Percentiles rank a stretch among this genome's conserved stretches.
Evolutionary conservation across 2,329 filamentous ascomycete species (phyloP).

Genomic region (Bipolaris zeicola): DNA sequence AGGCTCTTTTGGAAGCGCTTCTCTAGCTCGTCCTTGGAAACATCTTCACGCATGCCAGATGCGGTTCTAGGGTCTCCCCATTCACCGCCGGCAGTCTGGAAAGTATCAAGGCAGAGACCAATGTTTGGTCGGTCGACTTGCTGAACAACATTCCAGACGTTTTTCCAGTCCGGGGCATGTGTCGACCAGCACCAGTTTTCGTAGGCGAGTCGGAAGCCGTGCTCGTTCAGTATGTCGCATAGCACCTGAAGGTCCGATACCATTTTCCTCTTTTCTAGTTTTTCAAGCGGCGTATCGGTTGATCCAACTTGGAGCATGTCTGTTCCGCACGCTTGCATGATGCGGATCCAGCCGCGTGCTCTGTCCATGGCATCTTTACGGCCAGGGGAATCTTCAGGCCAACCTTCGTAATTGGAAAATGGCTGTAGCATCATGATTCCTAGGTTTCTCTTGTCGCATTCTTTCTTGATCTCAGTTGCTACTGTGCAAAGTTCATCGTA

Average conservation of each 20-base stretch:
- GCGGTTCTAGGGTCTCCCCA: slow-evolving; percentile 72
- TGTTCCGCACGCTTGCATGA: slow-evolving; percentile 73
- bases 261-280: slow-evolving; percentile 60
- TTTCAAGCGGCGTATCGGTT: slow-evolving; percentile 63
- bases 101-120: slow-evolving; percentile 77
- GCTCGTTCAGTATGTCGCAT: slow-evolving; percentile 57
- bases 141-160: slow-evolving; percentile 71
- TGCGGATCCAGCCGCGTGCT: slow-evolving; percentile 69
- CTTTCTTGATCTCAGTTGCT: slow-evolving; percentile 59
- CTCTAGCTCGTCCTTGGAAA: slow-evolving; percentile 55
- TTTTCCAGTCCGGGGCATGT: slow-evolving; percentile 69
- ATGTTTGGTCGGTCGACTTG: slow-evolving; percentile 68
- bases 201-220: slow-evolving; percentile 69
- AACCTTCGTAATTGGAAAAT: slow-evolving; percentile 78
- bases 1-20: slow-evolving; percentile 61
- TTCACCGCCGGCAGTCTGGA: slow-evolving; percentile 74
- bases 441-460: slow-evolving; percentile 62
- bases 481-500: slow-evolving; percentile 64
- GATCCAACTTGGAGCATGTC: slow-evolving; percentile 71
- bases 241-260: slow-evolving; percentile 67
- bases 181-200: slow-evolving; percentile 78
- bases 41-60: slow-evolving; percentile 63
- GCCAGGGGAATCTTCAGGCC: slow-evolving; percentile 63
- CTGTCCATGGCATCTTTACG: slow-evolving; percentile 66
- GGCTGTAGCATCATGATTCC: slow-evolving; percentile 75